Percentiles rank a stretch among this genome's conserved stretches.
These are phyloP conservation scores for Trypanosoma cruzi DNA, from an alignment of 208 protist genomes.

Conservation along the genomic window DNA sequence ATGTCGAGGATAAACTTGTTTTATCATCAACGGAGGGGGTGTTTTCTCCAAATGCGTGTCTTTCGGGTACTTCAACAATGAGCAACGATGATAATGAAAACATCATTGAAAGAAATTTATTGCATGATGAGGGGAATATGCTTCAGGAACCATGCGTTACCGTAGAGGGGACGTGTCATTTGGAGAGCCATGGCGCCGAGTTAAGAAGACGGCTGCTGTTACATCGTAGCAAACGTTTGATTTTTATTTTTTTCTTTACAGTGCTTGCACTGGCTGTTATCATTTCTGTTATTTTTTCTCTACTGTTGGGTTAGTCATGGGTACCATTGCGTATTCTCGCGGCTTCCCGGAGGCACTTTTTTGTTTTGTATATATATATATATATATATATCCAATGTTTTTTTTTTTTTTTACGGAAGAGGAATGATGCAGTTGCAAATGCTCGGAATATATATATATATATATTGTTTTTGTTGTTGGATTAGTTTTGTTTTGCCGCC, in stretches of 20 bases:
- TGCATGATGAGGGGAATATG: neutral
- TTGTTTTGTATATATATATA: conserved; percentile 21
- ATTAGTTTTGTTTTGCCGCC: too few relatives aligned
- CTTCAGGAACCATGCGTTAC: neutral
- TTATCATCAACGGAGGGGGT: too few relatives aligned
- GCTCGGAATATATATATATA: too few relatives aligned
- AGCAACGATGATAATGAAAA: neutral
- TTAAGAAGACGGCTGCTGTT: neutral
- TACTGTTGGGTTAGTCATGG: conserved; percentile 23
- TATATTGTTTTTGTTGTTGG: too few relatives aligned
- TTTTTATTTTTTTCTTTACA: conserved; percentile 16
- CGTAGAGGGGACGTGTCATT: neutral
- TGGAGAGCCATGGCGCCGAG: neutral
- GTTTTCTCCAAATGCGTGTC: too few relatives aligned
- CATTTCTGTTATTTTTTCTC: conserved; percentile 15
- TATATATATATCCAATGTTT: conserved; percentile 5
- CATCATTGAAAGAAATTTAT: neutral
- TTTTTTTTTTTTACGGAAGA: too few relatives aligned
- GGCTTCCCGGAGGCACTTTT: neutral
- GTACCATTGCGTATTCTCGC: too few relatives aligned
- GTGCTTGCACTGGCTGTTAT: neutral
- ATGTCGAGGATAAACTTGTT: too few relatives aligned
- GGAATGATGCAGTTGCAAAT: too few relatives aligned
- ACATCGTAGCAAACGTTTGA: neutral
- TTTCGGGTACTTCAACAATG: neutral